A percentile compares a stretch with the other conserved stretches of the same genome.
phyloP scores from a whole-genome alignment of 176 grass and related monocot species.

The Otatea glauca region DNA sequence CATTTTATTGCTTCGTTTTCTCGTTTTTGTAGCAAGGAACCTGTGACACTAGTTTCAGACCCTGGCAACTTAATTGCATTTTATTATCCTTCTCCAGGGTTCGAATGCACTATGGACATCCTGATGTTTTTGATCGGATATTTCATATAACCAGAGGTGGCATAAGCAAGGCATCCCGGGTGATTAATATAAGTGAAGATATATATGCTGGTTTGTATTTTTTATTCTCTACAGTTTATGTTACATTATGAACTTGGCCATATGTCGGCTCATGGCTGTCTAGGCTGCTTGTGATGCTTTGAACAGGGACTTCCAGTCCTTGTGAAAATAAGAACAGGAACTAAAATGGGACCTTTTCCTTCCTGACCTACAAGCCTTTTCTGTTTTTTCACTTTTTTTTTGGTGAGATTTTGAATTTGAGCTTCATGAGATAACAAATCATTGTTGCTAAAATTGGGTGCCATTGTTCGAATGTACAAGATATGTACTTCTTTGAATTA shows the following conservation, averaged over 20 bases:
- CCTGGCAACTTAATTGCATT: constrained; percentile 11
- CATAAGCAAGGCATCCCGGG: constrained; percentile 95
- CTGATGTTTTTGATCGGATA: constrained; percentile 99
- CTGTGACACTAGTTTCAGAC: neutral
- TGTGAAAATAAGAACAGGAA: neutral
- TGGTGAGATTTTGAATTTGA: neutral
- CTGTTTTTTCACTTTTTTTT: neutral
- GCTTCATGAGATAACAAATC: neutral
- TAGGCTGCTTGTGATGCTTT: constrained; percentile 17
- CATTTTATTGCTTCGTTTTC: constrained; percentile 1
- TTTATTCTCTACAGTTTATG: constrained; percentile 37
- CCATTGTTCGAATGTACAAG: constrained; percentile 12
- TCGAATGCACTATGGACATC: constrained; percentile 99
- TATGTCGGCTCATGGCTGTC: neutral
- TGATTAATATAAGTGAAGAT: constrained; percentile 99
- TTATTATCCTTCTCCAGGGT: constrained; percentile 62
- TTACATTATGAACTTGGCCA: constrained; percentile 13
- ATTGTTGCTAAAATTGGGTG: neutral
- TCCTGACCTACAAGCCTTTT: neutral
- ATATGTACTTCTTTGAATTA: constrained; percentile 25
- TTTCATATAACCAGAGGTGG: constrained; percentile 98
- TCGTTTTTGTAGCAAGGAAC: neutral
- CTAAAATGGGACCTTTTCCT: constrained; percentile 16
- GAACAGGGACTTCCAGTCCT: neutral
- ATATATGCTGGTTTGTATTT: constrained; percentile 87